Evolutionary conservation across 1,284 basidiomycete species (phyloP).

Genomic region (Melampsora larici-populina): DNA sequence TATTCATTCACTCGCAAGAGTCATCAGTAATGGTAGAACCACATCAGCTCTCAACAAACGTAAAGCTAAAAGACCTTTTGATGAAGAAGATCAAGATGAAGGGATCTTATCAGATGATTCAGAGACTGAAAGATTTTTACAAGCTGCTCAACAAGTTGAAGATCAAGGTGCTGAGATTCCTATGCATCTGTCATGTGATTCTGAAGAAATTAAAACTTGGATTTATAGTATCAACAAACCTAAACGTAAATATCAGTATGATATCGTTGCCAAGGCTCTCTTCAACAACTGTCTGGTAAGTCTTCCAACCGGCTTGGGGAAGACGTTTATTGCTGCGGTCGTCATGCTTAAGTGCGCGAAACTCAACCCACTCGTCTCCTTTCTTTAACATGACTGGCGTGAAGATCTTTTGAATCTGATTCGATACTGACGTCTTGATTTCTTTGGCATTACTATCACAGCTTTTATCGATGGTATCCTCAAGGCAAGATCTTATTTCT

Average conservation of each 20-base stretch:
- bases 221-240: constrained; percentile 86
- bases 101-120: constrained; percentile 17
- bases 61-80: neutral
- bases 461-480: constrained; percentile 80
- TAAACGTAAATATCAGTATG: constrained; percentile 90
- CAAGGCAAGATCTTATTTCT: constrained; percentile 90
- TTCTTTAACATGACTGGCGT: constrained; percentile 63
- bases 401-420: constrained; percentile 55
- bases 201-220: constrained; percentile 77
- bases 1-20: constrained; percentile 6
- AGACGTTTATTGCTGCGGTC: constrained; percentile 96
- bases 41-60: neutral
- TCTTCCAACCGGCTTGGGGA: constrained; percentile 91
- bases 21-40: neutral
- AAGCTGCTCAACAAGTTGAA: constrained; percentile 3
- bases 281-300: constrained; percentile 94
- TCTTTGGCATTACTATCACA: constrained; percentile 48
- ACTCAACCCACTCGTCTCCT: constrained; percentile 4
- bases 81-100: constrained; percentile 20
- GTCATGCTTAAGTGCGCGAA: constrained; percentile 65
- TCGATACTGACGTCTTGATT: constrained; percentile 43
- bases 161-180: neutral
- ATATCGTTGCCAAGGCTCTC: constrained; percentile 80
- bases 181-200: constrained; percentile 72
- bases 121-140: constrained; percentile 25